Evolutionary conservation across 768 basidiomycete species (phyloP), one percentile per base, ranked within the genome.

Genomic region (Megacollybia marginata): DNA sequence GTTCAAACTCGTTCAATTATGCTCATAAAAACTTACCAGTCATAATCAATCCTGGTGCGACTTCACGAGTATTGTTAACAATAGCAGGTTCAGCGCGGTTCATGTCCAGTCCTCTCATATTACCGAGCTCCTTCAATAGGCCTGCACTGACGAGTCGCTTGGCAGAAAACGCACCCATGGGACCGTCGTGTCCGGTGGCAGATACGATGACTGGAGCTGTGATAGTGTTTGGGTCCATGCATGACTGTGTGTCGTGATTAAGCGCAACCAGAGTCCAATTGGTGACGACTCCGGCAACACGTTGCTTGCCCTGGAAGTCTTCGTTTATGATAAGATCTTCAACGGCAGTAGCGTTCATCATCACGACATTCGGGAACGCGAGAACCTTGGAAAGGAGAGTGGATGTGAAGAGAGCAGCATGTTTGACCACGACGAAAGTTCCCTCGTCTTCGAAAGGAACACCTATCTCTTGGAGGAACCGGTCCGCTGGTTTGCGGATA

Each of bases 51-150:
- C 87, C 87, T 8, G 85, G 85, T 16, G 75, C 73, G 44, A 89
- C 82, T 70, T 91, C 85, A 44, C 85, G 79, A 16, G 85, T 88
- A 31, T 76, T 75, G 55, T 85, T 86, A 48, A 87, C 83, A 53
- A 88, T 88, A n/a, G 79, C 80, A 4, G 85, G 84, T 63, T 88
- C 86, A n/a, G 86, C 82, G 38, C 82, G 79, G 62, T 78, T 83
- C 87, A 88, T 89, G 67, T 88, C 85, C 53, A 89, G 68, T 9
- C 84, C 83, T 36, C 81, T 72, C 87, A 88, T 89, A 62, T 88
- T 85, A 8, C 86, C 86, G 32, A 88, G 73, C 63, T 82, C 79
- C 65, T 82, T 83, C 55, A 80, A 65, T 56, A 88, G 64, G n/a
- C 86, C 86, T 36, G 81, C 76, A 58, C 83, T 85, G 42, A 86